A percentile compares a stretch with the other conserved stretches of the same genome.
phyloP scores from a whole-genome alignment of 2,329 filamentous ascomycete genomes.

The Pseudogymnoascus verrucosus region DNA sequence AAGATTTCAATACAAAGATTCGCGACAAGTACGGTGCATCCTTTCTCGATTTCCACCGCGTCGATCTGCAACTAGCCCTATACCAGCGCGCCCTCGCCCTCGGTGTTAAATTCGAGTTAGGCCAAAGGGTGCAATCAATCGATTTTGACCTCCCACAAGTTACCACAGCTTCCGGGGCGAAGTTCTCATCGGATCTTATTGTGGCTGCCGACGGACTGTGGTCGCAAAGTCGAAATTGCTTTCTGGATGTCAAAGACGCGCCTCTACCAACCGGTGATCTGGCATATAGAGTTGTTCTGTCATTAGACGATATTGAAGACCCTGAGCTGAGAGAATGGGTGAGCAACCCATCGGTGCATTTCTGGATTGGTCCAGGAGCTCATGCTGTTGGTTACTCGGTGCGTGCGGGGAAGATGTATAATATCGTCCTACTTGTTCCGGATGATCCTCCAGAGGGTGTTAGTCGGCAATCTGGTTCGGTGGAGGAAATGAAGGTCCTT shows the following conservation, averaged over 20 bases:
- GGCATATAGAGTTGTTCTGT: slow-evolving; percentile 39
- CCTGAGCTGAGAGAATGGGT: slow-evolving; percentile 33
- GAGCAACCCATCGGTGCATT: slow-evolving; percentile 35
- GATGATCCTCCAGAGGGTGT: slow-evolving; percentile 28
- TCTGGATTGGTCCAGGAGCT: slow-evolving; percentile 40
- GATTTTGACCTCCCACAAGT: slow-evolving; percentile 17
- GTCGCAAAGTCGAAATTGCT: slow-evolving; percentile 29
- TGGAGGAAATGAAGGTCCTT: slow-evolving; percentile 34
- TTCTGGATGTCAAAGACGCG: slow-evolving; percentile 38
- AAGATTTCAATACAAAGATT: slow-evolving; percentile 18
- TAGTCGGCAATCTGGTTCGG: slow-evolving; percentile 30
- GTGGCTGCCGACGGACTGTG: slow-evolving; percentile 37
- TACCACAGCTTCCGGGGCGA: slow-evolving; percentile 20
- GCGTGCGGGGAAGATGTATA: slow-evolving; percentile 35
- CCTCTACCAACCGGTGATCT: slow-evolving; percentile 39
- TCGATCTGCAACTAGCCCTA: slow-evolving; percentile 38
- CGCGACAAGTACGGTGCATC: slow-evolving; percentile 19
- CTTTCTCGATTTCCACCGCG: slow-evolving; percentile 41
- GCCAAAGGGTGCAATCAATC: slow-evolving; percentile 30
- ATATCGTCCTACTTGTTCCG: slow-evolving; percentile 38
- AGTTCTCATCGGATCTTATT: slow-evolving; percentile 30
- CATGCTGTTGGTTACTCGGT: slow-evolving; percentile 43
- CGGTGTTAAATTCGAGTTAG: slow-evolving; percentile 32
- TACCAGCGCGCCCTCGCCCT: slow-evolving; percentile 31
- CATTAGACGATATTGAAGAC: slow-evolving; percentile 36